These are phyloP conservation scores for Orbilia ellipsospora DNA, from an alignment of 2,329 filamentous ascomycete species.

Conservation along the genomic window DNA sequence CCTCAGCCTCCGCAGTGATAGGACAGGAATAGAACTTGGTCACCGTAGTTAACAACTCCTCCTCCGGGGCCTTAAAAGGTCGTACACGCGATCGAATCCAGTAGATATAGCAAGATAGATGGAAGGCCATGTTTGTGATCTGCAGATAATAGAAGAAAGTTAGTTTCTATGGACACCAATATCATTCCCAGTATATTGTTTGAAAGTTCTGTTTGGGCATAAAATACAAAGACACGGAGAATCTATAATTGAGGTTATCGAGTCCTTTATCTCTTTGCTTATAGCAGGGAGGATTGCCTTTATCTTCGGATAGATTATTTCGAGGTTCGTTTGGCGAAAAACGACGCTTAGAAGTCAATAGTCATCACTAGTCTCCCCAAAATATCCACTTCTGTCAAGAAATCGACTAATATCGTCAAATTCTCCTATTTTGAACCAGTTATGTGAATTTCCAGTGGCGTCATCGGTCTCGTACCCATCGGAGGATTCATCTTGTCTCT, in stretches of 20 bases:
- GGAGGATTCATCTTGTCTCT: too few relatives aligned
- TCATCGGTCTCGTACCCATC: too few relatives aligned
- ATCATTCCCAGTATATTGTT: neutral
- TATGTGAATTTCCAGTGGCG: too few relatives aligned
- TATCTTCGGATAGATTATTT: conserved; percentile 34
- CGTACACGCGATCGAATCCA: conserved; percentile 24
- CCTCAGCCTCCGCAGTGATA: neutral
- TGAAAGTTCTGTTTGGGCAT: neutral
- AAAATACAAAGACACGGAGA: conserved; percentile 34
- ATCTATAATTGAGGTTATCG: neutral
- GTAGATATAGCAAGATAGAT: conserved; percentile 11
- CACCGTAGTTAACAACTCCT: neutral
- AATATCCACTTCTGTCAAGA: too few relatives aligned
- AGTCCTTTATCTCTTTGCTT: neutral
- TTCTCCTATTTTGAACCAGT: too few relatives aligned
- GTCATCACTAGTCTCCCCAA: neutral
- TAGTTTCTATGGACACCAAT: neutral
- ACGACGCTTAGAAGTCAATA: conserved; percentile 29
- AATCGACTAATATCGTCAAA: too few relatives aligned
- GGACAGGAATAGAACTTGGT: conserved; percentile 12
- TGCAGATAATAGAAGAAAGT: neutral
- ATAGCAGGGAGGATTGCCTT: neutral
- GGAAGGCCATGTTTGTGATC: conserved; percentile 32
- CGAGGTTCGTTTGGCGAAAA: conserved; percentile 14
- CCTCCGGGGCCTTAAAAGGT: conserved; percentile 11